A percentile compares a stretch with the other conserved stretches of the same genome.
phyloP scores from a whole-genome alignment of 495 filamentous ascomycete genomes.

The Hypoxylon trugodes region DNA sequence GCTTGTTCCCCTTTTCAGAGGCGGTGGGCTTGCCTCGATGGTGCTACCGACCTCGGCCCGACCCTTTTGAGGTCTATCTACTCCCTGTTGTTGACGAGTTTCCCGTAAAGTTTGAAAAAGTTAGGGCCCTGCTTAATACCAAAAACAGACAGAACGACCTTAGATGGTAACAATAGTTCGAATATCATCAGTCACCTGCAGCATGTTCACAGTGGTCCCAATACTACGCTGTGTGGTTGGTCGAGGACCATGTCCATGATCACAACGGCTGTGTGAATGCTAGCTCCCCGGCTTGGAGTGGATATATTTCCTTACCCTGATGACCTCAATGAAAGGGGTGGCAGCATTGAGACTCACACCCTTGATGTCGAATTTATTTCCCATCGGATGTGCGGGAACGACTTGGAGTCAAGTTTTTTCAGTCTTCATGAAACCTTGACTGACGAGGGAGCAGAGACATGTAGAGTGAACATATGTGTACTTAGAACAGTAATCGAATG shows the following conservation, averaged over 20 bases:
- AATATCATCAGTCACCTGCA: constrained; percentile 4
- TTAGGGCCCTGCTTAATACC: not conserved
- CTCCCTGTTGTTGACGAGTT: not conserved
- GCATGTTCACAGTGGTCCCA: not conserved
- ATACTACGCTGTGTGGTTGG: constrained; percentile 11
- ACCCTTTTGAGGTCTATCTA: constrained; percentile 20
- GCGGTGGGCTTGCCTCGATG: not conserved
- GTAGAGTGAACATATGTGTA: constrained; percentile 5
- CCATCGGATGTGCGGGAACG: not conserved
- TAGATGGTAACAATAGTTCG: not conserved
- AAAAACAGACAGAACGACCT: not conserved
- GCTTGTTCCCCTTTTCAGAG: constrained; percentile 12
- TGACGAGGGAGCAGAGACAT: not conserved
- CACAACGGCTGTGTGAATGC: not conserved
- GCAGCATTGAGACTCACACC: not conserved
- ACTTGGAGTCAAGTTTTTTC: not conserved
- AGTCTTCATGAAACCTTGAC: not conserved
- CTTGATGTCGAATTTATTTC: not conserved
- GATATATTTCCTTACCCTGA: not conserved
- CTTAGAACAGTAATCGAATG: constrained; percentile 1
- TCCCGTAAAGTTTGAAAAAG: not conserved
- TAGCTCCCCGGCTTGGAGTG: not conserved
- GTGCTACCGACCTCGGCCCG: constrained; percentile 29
- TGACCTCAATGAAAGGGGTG: not conserved
- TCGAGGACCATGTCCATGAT: constrained; percentile 4